Evolutionary conservation across 1,284 basidiomycete genomes (phyloP).

Genomic region (Ceratobasidium sp.): DNA sequence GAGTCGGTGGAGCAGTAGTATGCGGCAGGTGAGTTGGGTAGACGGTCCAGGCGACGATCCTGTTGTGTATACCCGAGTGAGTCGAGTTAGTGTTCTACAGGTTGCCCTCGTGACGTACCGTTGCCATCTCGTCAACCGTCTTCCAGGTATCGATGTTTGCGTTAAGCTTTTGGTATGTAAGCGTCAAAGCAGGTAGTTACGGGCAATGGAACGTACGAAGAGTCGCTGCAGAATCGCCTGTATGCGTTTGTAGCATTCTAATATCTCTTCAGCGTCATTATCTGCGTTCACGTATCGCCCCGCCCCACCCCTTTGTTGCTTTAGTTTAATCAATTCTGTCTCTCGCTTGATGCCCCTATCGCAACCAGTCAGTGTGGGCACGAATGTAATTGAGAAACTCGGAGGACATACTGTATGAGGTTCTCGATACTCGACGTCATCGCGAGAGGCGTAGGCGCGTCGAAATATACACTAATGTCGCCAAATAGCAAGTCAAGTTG

Average conservation of each 20-base stretch:
- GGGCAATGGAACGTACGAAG: neutral
- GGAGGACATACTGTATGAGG: neutral
- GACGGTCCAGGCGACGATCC: neutral
- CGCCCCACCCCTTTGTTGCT: neutral
- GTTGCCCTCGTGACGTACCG: neutral
- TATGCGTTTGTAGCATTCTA: constrained; percentile 4
- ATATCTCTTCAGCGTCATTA: neutral
- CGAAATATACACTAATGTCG: neutral
- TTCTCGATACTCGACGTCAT: neutral
- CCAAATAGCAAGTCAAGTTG: neutral
- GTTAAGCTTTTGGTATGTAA: neutral
- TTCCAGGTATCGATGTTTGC: neutral
- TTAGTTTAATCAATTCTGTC: neutral
- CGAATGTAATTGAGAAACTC: neutral
- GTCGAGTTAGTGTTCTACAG: neutral
- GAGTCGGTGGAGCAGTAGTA: neutral
- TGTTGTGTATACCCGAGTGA: neutral
- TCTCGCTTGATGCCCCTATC: neutral
- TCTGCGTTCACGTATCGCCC: neutral
- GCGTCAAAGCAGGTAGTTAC: too few species aligned
- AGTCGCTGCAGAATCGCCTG: neutral
- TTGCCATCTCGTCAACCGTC: neutral
- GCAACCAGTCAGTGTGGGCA: neutral
- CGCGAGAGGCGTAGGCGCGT: neutral
- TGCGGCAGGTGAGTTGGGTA: constrained; percentile 1